Evolutionary conservation across 2,329 filamentous ascomycete genomes (phyloP), one percentile per base, ranked within the genome.

Genomic region (Cadophora sp.): DNA sequence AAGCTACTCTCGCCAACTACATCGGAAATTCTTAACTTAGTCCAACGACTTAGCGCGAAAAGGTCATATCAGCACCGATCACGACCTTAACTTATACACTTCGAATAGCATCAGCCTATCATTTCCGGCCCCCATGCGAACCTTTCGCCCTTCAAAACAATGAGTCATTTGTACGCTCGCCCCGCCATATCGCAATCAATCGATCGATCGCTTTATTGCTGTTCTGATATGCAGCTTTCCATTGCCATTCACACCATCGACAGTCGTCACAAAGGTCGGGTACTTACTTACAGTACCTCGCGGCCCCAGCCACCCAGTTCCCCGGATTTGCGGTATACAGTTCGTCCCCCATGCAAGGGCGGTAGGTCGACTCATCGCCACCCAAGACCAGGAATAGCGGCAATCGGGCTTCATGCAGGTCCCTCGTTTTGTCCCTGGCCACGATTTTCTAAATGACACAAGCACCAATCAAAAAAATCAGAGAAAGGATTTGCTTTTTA

Each of bases 111-210:
- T 53, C 29, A 31, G 34, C 66, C 55, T 50, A 68, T 64, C 19
- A 46, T 65, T 46, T 43, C 37, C 62, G 9, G 48, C 37, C 48
- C 11, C 5, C 43, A 5, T 22, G 7, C 5, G 12, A 27, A 31
- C 27, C 37, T 50, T 58, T 56, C 50, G 27, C 31, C n/a, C n/a
- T 22, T 31, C 46, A 34, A 31, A 34, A 46, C 68, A 67, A 69
- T 69, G 66, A 68, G 27, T 67, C 66, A 68, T 51, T 61, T 24
- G 8, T 22, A 8, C 43, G 6, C 19, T 26, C 62, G 34, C 68
- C 65, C 56, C 40, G 48, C 59, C n/a, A n/a, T 43, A 56, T 56
- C 68, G 70, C 68, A 72, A n/a, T n/a, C 68, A 68, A 68, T 31
- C 50, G 50, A 48, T 12, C 6, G 12, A 26, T 29, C 37, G 24